Base-by-base conservation (phyloP, 139 green algal species). In the Axilococcus clingmanii region DNA sequence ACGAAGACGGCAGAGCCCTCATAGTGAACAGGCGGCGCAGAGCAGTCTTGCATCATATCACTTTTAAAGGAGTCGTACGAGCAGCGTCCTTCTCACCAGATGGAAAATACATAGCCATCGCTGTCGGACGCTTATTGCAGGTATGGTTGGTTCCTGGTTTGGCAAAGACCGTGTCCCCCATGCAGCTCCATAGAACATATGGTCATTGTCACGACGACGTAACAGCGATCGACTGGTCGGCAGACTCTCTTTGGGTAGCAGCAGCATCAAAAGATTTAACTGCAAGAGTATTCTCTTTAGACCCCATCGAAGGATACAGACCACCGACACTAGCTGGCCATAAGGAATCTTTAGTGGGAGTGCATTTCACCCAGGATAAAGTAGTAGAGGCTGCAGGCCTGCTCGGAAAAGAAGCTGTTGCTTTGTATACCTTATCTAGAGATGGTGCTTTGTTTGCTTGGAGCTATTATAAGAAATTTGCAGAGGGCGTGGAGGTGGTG, bases 21-120 rank as follows among this genome's bases (percentile, higher is more conserved):
- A 65, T 97, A 22, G 74, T 94, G 25, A 89, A 89, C 53, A 63
- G 76, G 29, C 57, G 49, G 16, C 71, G 77, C 1, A 54, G 75
- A 15, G 76, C 82, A 14, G 67, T 97, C 54, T 77, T 99, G 48
- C 86, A 97, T 69, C 82, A 88, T 60, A 84, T 97, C 57, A 84
- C 66, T 44, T 96, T 99, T 74, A 94, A 93, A 54, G 69, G 38
- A 2, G 53, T 74, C 2, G 85, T 96, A 9, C 38, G 66, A 0
- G 78, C 70, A 7, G 81, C 85, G 15, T 65, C 71, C 7, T 99
- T 96, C 74, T 89, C 72, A 58, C 89, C 92, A 0, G 78, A 93
- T 69, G 91, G 91, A 2, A 48, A 52, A 8, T 95, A 76, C 58
- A 55, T 99, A 9, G 91, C 92, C 3, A 79, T 76, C 7, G 88